These are phyloP conservation scores for Sporothrix pallida DNA, from an alignment of 2,329 filamentous ascomycete species.

Conservation along the genomic window DNA sequence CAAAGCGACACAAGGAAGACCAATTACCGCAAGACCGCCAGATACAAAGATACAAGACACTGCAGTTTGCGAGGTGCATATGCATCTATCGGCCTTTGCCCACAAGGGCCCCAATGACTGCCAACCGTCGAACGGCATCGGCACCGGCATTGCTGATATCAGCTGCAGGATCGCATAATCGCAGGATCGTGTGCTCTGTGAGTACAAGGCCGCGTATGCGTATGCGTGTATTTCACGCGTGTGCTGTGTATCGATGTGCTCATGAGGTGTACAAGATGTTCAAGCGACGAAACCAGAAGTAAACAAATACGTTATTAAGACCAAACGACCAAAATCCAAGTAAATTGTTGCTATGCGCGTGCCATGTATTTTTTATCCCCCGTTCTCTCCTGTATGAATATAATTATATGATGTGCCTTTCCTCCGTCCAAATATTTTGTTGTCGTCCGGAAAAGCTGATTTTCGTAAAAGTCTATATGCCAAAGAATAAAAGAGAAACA, in stretches of 20 bases:
- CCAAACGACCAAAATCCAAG: not conserved
- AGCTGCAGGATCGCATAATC: not conserved
- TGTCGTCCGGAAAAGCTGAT: not conserved
- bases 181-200: not conserved
- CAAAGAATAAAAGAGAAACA: not conserved
- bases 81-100: not conserved
- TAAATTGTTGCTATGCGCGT: conserved; percentile 1
- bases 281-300: not conserved
- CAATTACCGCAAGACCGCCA: not conserved
- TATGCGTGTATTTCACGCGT: conserved; percentile 5
- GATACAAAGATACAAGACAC: not conserved
- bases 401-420: not conserved
- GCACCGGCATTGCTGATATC: not conserved
- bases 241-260: not conserved
- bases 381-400: conserved; percentile 5
- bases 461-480: conserved; percentile 27
- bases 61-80: not conserved
- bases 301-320: not conserved
- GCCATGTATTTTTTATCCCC: not conserved
- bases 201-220: not conserved
- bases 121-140: not conserved
- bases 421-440: conserved; percentile 1
- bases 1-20: not conserved
- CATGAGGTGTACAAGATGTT: not conserved
- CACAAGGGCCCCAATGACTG: not conserved